A percentile compares a stretch with the other conserved stretches of the same genome.
These are phyloP conservation scores for Solanum dulcamara DNA, from an alignment of 257 asterid genomes.

Conservation along the genomic window DNA sequence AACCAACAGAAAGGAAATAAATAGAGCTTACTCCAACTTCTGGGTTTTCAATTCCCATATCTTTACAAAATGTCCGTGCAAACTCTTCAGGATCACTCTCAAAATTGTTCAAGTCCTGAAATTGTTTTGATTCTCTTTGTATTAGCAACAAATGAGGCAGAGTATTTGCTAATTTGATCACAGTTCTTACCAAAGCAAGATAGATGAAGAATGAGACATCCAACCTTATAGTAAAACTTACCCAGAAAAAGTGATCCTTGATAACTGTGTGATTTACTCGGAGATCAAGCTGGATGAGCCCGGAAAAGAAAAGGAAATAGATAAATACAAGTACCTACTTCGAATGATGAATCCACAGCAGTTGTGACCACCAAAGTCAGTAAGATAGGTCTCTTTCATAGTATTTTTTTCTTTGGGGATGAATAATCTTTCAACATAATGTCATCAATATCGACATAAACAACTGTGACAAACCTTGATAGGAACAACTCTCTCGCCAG, in stretches of 20 bases:
- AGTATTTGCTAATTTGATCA: not conserved
- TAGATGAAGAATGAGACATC: not conserved
- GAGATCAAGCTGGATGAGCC: slow-evolving; percentile 68
- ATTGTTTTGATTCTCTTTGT: not conserved
- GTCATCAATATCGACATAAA: slow-evolving; percentile 1
- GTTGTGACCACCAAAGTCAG: not conserved
- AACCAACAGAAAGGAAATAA: not conserved
- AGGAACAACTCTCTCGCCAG: slow-evolving; percentile 87
- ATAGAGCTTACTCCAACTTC: slow-evolving; percentile 83
- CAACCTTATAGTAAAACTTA: slow-evolving; percentile 23
- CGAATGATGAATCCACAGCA: not conserved
- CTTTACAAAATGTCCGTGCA: slow-evolving; percentile 82
- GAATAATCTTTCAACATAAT: not conserved
- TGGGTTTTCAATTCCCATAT: slow-evolving; percentile 87
- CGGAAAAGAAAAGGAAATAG: not conserved
- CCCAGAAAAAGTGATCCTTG: slow-evolving; percentile 95
- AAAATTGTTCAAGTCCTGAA: slow-evolving; percentile 95
- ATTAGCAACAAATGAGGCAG: not conserved
- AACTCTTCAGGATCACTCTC: slow-evolving; percentile 99
- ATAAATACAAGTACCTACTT: not conserved
- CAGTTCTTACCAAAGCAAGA: not conserved
- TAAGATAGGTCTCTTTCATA: not conserved
- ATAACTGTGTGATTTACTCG: slow-evolving; percentile 81
- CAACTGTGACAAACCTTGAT: slow-evolving; percentile 56
- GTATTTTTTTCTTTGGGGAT: not conserved